Evolutionary conservation across 257 asterid species (phyloP).

Genomic region (Verbena officinalis): DNA sequence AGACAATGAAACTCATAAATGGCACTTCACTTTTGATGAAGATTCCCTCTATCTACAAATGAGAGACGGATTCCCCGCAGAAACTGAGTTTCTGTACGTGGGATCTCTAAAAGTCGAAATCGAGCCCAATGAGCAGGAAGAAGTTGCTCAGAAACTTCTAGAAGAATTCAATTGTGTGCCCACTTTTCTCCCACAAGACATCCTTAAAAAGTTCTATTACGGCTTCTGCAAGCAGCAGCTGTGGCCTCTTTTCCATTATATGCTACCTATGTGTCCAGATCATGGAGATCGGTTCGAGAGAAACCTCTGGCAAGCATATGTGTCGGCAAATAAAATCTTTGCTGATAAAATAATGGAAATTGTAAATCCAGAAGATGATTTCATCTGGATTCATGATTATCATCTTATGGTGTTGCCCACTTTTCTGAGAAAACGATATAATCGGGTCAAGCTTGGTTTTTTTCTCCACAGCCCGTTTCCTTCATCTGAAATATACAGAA

Average conservation of each 20-base stretch:
- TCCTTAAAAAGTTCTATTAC: conserved; percentile 56
- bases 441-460: conserved; percentile 70
- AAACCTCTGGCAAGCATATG: conserved; percentile 73
- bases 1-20: conserved; percentile 50
- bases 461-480: conserved; percentile 89
- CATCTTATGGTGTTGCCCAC: conserved; percentile 85
- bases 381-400: conserved; percentile 77
- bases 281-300: conserved; percentile 80
- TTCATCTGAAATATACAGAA: conserved; percentile 77
- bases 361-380: conserved; percentile 71
- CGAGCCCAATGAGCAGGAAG: conserved; percentile 63
- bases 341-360: conserved; percentile 78
- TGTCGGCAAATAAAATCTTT: conserved; percentile 64
- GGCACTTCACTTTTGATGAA: conserved; percentile 60
- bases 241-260: conserved; percentile 84
- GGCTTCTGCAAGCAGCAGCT: conserved; percentile 78
- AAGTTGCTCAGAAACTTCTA: conserved; percentile 60
- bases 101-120: conserved; percentile 74
- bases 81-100: conserved; percentile 62
- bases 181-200: conserved; percentile 64
- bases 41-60: conserved; percentile 63
- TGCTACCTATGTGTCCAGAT: conserved; percentile 75
- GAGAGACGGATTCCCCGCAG: conserved; percentile 70
- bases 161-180: conserved; percentile 73
- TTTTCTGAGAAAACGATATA: conserved; percentile 63